Conservation (phyloP, 768 basidiomycete species). For the Dioszegia hungarica region DNA sequence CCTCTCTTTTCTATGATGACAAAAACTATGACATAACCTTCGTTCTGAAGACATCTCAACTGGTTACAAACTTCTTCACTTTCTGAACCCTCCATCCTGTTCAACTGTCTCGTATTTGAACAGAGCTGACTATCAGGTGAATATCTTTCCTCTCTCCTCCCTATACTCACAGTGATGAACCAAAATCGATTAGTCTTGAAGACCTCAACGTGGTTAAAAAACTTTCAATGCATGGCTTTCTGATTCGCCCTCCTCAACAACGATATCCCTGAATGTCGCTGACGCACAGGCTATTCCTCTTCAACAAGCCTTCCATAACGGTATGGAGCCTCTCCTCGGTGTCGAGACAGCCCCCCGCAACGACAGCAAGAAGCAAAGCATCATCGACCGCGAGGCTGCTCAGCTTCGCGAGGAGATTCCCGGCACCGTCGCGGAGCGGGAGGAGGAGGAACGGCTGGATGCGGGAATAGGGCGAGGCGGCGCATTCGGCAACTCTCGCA, state of each 20-base stretch:
- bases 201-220: conserved; percentile 50
- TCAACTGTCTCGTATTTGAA: background rate
- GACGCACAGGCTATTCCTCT: conserved; percentile 57
- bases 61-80: conserved; percentile 50
- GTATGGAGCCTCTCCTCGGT: conserved; percentile 75
- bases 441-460: conserved; percentile 39
- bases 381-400: conserved; percentile 16
- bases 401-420: conserved; percentile 22
- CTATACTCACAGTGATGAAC: conserved; percentile 55
- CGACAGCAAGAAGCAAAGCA: conserved; percentile 2
- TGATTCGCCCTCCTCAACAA: conserved; percentile 32
- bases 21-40: conserved; percentile 50
- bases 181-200: conserved; percentile 71
- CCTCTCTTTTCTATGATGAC: conserved; percentile 38
- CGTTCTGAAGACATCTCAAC: conserved; percentile 48
- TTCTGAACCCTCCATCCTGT: conserved; percentile 37
- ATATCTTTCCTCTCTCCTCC: conserved; percentile 23
- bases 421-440: conserved; percentile 24
- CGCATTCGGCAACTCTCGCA: conserved; percentile 21
- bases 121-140: conserved; percentile 43
- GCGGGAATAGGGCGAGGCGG: conserved; percentile 32
- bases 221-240: conserved; percentile 51
- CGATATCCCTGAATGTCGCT: too few relatives aligned
- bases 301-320: conserved; percentile 71
- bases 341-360: conserved; percentile 46